These are phyloP conservation scores for Erigeron philadelphicus DNA, from an alignment of 140 eudicot species.

Conservation along the genomic window DNA sequence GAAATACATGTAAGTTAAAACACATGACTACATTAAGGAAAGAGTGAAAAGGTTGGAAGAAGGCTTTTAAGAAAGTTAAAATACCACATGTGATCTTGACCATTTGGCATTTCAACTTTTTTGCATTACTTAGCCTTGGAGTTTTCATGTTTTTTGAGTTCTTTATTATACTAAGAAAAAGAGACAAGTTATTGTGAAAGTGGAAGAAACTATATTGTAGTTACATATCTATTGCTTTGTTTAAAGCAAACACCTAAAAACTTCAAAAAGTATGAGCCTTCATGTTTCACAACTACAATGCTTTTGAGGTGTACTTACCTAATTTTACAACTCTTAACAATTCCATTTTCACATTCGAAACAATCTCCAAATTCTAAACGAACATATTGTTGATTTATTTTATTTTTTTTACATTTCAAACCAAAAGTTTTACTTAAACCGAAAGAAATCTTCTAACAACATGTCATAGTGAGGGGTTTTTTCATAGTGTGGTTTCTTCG, in stretches of 20 bases:
- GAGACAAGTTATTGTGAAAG: conserved; percentile 24
- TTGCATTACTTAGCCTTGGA: conserved; percentile 40
- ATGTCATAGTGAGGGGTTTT: too few species aligned
- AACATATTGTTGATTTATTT: neutral
- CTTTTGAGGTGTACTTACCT: conserved; percentile 24
- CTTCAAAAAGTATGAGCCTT: conserved; percentile 29
- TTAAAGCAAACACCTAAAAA: conserved; percentile 32
- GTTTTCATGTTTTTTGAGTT: conserved; percentile 29
- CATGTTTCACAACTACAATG: conserved; percentile 8
- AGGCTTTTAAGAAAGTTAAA: conserved; percentile 29
- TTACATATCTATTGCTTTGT: conserved; percentile 18
- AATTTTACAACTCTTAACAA: conserved; percentile 14
- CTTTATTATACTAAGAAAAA: conserved; percentile 17
- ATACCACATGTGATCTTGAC: conserved; percentile 29
- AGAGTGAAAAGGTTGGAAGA: conserved; percentile 28
- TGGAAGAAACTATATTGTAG: conserved; percentile 21
- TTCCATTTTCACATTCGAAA: neutral
- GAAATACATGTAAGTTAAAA: conserved; percentile 9
- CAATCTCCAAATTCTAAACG: neutral
- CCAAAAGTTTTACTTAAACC: too few species aligned
- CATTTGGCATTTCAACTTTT: conserved; percentile 35
- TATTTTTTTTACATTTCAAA: neutral
- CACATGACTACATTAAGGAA: conserved; percentile 29
- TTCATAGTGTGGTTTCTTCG: too few species aligned
- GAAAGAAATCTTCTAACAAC: too few species aligned